Evolutionary conservation across 78 protist species (phyloP).

Genomic region (Pelomyxa schiedti): DNA sequence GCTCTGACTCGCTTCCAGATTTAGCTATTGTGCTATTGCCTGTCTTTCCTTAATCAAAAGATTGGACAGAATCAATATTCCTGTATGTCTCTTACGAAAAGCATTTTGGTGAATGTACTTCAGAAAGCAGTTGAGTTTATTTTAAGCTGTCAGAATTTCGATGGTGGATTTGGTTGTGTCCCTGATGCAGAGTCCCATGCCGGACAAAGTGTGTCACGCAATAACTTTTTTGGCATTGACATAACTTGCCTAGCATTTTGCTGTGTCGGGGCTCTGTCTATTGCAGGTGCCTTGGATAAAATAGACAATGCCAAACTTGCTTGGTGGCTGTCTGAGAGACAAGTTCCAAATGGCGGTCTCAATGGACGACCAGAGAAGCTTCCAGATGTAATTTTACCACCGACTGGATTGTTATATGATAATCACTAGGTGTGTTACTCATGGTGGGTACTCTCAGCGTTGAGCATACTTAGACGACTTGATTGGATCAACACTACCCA

Average conservation of each 20-base stretch:
- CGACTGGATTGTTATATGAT: background rate
- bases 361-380: conserved; percentile 99
- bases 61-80: conserved; percentile 38
- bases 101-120: conserved; percentile 2
- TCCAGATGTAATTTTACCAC: conserved; percentile 69
- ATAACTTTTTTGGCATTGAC: background rate
- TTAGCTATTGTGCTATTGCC: conserved; percentile 84
- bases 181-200: conserved; percentile 98
- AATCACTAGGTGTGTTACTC: conserved; percentile 84
- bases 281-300: conserved; percentile 51
- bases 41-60: conserved; percentile 62
- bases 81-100: background rate
- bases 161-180: conserved; percentile 91
- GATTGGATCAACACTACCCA: conserved; percentile 79
- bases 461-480: conserved; percentile 62
- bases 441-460: conserved; percentile 97
- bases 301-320: conserved; percentile 66
- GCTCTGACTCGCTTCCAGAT: too few relatives aligned
- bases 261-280: conserved; percentile 94
- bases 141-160: conserved; percentile 78
- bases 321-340: conserved; percentile 99
- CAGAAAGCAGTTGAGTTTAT: conserved; percentile 64
- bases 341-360: conserved; percentile 93
- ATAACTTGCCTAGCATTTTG: conserved; percentile 62
- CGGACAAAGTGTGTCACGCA: conserved; percentile 76